Base-by-base conservation (phyloP, 805 yeast genomes). In the Candida ortonii region DNA sequence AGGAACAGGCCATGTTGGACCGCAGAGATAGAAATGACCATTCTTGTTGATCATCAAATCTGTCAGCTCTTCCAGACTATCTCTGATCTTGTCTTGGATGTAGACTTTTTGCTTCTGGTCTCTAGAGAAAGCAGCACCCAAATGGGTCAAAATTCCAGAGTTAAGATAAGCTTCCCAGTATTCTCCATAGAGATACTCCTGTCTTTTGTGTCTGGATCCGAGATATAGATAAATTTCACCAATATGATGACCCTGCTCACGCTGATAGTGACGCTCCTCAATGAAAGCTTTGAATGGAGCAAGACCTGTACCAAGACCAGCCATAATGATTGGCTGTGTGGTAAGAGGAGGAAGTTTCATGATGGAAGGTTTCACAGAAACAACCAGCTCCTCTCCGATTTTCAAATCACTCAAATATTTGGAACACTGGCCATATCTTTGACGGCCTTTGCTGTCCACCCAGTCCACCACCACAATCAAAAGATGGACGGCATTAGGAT, bases 1-100 rank as follows among this genome's bases (percentile, higher is more conserved):
- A 8, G 97, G 96, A 55, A 90, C 97, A 21, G 97, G 97, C 97
- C 97, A 90, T 2, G 97, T 90, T 26, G 97, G 97, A 44, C 97
- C 97, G 78, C 97, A 90, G 59, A 90, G 72, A 67, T 90, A 90
- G 76, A 90, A 90, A 16, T 88, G 80, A 38, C 97, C 97, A 38
- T 80, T 67, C 65, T 88, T 73, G 44, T 68, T 65, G 27, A 80
- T 82, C 62, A 90, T 77, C 32, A 96, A 89, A 26, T 78, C 84
- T 30, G 84, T 83, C 61, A 90, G 72, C 27, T 76, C 81, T 33
- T 68, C 72, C 53, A 86, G 65, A 39, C 78, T 74, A 59, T 87
- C 86, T 55, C 88, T 76, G 59, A 90, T 90, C 61, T 83, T 78
- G 64, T 90, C 97, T 65, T 90, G 97, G 52, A 90, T 90, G 64